Conservation (phyloP, 352 stramenopile species). For the Pythium oligandrum region DNA sequence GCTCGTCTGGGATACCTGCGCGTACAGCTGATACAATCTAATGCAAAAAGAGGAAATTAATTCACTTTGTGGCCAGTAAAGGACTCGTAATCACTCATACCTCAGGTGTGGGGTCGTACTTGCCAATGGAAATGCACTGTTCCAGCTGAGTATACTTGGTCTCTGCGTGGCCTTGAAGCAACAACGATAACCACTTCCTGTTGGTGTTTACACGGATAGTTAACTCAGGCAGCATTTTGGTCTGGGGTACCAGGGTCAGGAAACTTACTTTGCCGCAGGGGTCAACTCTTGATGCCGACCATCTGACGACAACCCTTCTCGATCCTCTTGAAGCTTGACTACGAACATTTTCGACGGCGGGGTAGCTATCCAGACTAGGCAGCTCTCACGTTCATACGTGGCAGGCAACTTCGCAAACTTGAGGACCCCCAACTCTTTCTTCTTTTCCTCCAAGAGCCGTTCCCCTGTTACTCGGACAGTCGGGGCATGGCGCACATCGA, state of each 20-base stretch:
- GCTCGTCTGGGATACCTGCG: conserved; percentile 69
- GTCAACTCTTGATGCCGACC: conserved; percentile 41
- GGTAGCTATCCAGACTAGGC: conserved; percentile 78
- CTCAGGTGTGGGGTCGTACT: conserved; percentile 60
- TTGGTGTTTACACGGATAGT: too few relatives aligned
- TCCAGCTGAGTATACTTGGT: conserved; percentile 83
- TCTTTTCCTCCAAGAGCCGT: conserved; percentile 66
- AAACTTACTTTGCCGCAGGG: conserved; percentile 42
- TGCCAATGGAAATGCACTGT: conserved; percentile 57
- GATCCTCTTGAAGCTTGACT: conserved; percentile 66
- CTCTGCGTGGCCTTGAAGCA: conserved; percentile 71
- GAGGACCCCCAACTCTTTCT: conserved; percentile 57
- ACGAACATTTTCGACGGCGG: conserved; percentile 85
- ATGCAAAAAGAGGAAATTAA: not conserved
- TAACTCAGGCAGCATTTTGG: too few relatives aligned
- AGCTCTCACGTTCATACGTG: conserved; percentile 50
- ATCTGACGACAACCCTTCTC: conserved; percentile 28
- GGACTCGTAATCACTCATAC: conserved; percentile 16
- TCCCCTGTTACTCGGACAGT: conserved; percentile 77
- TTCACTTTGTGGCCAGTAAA: not conserved
- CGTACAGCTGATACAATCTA: conserved; percentile 74
- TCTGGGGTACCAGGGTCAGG: not conserved
- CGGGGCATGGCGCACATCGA: conserved; percentile 72
- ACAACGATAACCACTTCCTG: conserved; percentile 65
- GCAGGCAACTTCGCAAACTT: conserved; percentile 61